These are phyloP conservation scores for Pseudopithomyces chartarum DNA, from an alignment of 2,329 filamentous ascomycete genomes.

Conservation along the genomic window DNA sequence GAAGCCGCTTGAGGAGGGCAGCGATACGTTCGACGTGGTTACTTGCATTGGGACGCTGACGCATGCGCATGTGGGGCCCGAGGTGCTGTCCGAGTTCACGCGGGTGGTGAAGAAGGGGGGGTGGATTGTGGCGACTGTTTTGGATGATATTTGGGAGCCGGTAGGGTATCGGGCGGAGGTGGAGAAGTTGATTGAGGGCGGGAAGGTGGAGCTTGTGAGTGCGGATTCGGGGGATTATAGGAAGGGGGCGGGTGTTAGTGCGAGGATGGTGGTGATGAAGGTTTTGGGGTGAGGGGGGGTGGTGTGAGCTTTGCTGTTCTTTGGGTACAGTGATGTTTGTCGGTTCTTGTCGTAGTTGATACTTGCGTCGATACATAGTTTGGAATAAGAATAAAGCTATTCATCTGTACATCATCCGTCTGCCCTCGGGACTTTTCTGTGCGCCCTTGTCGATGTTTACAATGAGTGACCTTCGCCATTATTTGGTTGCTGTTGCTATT, in stretches of 20 bases:
- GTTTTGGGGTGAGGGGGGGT: constrained; percentile 2
- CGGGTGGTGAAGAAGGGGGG: constrained; percentile 53
- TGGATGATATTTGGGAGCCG: constrained; percentile 54
- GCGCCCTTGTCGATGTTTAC: no score
- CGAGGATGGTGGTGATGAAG: constrained; percentile 14
- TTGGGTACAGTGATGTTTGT: background rate
- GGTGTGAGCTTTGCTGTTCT: background rate
- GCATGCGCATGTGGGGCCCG: constrained; percentile 58
- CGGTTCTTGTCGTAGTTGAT: background rate
- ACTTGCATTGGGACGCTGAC: constrained; percentile 61
- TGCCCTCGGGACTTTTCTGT: no score
- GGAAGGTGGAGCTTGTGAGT: constrained; percentile 38
- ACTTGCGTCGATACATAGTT: no score
- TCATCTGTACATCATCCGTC: no score
- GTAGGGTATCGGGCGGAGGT: constrained; percentile 55
- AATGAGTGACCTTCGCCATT: no score
- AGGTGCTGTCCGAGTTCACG: constrained; percentile 54
- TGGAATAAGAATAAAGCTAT: no score
- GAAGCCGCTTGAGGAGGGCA: constrained; percentile 44
- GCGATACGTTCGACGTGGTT: constrained; percentile 54
- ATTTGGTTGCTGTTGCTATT: no score
- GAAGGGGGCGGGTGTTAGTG: constrained; percentile 11
- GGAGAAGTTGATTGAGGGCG: constrained; percentile 19
- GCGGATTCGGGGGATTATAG: constrained; percentile 14
- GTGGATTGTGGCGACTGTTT: constrained; percentile 56